Base-by-base conservation (phyloP, 2,329 filamentous ascomycete species). In the Pseudogymnoascus sp. region DNA sequence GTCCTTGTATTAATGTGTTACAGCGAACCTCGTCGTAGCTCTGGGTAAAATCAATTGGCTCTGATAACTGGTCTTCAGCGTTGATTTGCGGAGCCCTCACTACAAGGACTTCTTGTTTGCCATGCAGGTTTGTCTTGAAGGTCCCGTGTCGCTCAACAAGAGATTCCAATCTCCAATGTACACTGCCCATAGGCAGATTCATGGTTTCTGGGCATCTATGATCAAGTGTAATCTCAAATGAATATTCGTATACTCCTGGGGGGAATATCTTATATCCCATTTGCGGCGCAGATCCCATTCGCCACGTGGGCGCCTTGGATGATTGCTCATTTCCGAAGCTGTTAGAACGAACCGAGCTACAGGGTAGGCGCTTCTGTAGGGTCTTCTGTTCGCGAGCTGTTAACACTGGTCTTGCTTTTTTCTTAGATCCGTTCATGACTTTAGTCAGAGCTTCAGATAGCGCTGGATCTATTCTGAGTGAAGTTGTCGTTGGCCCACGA, bases 161-260 rank as follows among this genome's bases (percentile, higher is more conserved):
- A 6, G 86, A 86, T 71, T 90, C 88, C 12, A 91, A 73, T 69
- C 89, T 85, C 73, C 90, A 91, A 65, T 83, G 85, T 23, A 90
- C 87, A 16, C 79, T 85, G 14, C 87, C 88, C n/a, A 89, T 77
- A 42, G 89, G 87, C 21, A 89, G 85, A 65, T 87, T 84, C 65
- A 90, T 89, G 0, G 86, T 89, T 71, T 91, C 88, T 0, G 87
- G 85, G 23, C 90, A 79, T 62, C 87, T 86, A 64, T 88, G 90
- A 71, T 96, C 92, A 60, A 96, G 83, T 14, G 85, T 90, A 23
- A 93, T 82, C 70, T 97, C 93, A 44, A 95, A 96, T 66, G 88
- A 88, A 46, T 75, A 75, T 59, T 75, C 72, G 61, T 74, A 75
- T 11, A 72, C 64, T 34, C 73, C 73, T 11, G 73, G 72, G 37